Conservation (phyloP, 1,284 basidiomycete species). For the Blastosporella zonata region DNA sequence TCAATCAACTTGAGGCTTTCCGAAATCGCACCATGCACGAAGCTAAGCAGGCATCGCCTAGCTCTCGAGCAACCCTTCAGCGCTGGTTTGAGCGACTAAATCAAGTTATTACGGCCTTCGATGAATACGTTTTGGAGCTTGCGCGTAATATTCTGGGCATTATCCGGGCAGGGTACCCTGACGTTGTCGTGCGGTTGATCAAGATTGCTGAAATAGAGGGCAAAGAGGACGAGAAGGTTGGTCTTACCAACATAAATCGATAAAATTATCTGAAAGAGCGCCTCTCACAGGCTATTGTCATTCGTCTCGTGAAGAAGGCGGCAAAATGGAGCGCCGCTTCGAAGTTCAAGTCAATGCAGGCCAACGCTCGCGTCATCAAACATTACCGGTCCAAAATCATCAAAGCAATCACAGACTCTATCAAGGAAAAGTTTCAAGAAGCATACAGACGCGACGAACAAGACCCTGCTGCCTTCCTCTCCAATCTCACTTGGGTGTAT, state of each 20-base stretch:
- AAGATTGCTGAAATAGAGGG: slow-evolving; percentile 96
- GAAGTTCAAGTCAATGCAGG: slow-evolving; percentile 89
- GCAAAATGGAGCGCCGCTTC: slow-evolving; percentile 86
- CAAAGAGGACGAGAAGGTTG: slow-evolving; percentile 92
- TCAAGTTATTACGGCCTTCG: slow-evolving; percentile 79
- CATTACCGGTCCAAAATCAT: slow-evolving; percentile 93
- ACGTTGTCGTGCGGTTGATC: slow-evolving; percentile 86
- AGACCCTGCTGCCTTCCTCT: slow-evolving; percentile 74
- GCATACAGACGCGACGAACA: slow-evolving; percentile 63
- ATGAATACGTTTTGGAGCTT: slow-evolving; percentile 82
- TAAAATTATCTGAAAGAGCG: background rate
- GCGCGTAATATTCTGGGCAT: slow-evolving; percentile 79
- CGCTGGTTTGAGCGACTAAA: slow-evolving; percentile 90
- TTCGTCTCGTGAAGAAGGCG: slow-evolving; percentile 91
- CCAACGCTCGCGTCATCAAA: slow-evolving; percentile 92
- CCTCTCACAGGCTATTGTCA: slow-evolving; percentile 73
- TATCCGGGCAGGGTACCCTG: slow-evolving; percentile 74
- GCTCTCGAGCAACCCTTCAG: slow-evolving; percentile 65
- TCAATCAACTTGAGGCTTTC: slow-evolving; percentile 89
- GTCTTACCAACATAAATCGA: background rate
- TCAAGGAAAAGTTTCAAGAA: slow-evolving; percentile 71
- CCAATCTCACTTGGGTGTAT: slow-evolving; percentile 87
- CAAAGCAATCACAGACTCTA: slow-evolving; percentile 77
- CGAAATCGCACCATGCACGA: slow-evolving; percentile 92
- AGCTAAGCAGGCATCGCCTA: slow-evolving; percentile 80